Base-by-base conservation (phyloP, 345 rosid genomes). In the Brassica cretica region DNA sequence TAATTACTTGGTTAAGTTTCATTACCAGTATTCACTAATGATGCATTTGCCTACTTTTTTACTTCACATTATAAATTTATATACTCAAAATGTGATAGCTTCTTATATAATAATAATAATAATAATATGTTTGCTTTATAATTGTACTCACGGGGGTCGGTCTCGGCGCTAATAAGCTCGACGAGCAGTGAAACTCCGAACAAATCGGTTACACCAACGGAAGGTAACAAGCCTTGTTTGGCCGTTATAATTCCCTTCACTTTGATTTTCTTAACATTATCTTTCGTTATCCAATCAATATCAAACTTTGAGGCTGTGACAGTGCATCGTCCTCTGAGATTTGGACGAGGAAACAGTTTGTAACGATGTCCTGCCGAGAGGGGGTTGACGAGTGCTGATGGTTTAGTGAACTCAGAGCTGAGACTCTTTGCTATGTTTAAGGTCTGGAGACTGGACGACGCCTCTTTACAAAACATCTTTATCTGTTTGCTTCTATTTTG, bases 381-480 rank as follows among this genome's bases (percentile, higher is more conserved):
- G 49, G 67, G 56, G 35, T 41, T 65, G 4, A 65, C 59, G 68
- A 71, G 51, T 3, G 67, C 37, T 71, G 72, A 65, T 65, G 76
- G 72, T 44, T 78, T 71, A 29, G 27, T 66, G 81, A 78, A 66
- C 61, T 71, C 1, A 58, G 72, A 71, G 53, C 37, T 27, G 18
- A 71, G 62, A 30, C 67, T 78, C 51, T 65, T 71, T 30, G 81
- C 76, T 65, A 65, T 19, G 37, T 6, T 71, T 46, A 78, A 66
- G 27, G 76, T 71, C 37, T 71, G 76, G 25, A 78, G 66, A 65
- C 81, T 78, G 24, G 72, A 71, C 2, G 64, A 77, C 1, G 81
- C 44, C 46, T 78, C 81, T 78, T 59, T 72, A 66, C 76, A 78
- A 71, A 71, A 71, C 81, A 78, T 78, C 53, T 58, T 44, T 58